Evolutionary conservation across 2,329 filamentous ascomycete species (phyloP).

Genomic region (Ceratocystis ficicola): DNA sequence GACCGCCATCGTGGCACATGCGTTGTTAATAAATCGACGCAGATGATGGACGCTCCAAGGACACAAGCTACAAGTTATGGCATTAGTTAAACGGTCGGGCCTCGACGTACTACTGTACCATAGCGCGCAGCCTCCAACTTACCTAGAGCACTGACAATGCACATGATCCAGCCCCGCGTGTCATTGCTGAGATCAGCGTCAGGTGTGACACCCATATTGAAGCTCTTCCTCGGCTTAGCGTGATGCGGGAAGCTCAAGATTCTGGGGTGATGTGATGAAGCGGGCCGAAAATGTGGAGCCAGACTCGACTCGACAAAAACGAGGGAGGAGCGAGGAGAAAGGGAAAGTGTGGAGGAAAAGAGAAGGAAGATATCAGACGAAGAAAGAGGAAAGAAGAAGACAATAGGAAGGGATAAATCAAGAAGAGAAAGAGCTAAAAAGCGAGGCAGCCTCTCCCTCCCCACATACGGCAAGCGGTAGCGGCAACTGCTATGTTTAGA

Average conservation of each 20-base stretch:
- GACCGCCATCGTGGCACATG: slow-evolving; percentile 58
- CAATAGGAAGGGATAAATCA: neutral
- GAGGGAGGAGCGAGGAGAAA: neutral
- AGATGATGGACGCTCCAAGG: slow-evolving; percentile 72
- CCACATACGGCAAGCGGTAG: neutral
- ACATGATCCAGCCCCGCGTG: slow-evolving; percentile 87
- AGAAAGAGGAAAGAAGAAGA: neutral
- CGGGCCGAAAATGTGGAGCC: neutral
- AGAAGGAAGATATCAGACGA: neutral
- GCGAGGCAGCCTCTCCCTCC: neutral
- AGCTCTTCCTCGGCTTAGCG: neutral
- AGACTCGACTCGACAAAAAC: neutral
- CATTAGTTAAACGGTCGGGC: neutral
- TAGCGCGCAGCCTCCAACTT: slow-evolving; percentile 26
- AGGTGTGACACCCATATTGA: neutral
- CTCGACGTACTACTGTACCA: too few species aligned
- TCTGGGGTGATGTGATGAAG: neutral
- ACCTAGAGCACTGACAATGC: slow-evolving; percentile 65
- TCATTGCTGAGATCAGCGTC: slow-evolving; percentile 53
- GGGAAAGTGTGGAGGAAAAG: neutral
- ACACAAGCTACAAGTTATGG: slow-evolving; percentile 42
- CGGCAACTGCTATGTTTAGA: slow-evolving; percentile 3
- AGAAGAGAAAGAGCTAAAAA: neutral
- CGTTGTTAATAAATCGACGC: slow-evolving; percentile 65
- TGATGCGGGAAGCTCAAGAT: neutral